Percentiles rank a stretch among this genome's conserved stretches.
phyloP scores from a whole-genome alignment of 805 yeast genomes.

The Geotrichum ghanense region DNA sequence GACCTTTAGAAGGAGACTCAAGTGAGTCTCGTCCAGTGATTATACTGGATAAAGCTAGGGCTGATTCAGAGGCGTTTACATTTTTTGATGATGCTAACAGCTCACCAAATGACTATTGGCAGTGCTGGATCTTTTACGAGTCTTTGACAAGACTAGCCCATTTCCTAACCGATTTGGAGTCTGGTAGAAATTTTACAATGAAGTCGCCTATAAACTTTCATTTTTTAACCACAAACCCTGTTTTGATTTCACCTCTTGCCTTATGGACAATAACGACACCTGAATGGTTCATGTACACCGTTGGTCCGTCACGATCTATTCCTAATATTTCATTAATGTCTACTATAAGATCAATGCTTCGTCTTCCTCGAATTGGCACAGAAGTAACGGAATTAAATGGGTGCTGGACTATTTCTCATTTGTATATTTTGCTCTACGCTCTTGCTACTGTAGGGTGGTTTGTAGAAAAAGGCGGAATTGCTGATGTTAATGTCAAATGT shows the following conservation, averaged over 20 bases:
- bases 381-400: neutral
- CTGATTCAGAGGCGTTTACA: neutral
- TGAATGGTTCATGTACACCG: conserved; percentile 18
- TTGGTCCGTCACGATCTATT: conserved; percentile 17
- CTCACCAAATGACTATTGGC: too few species aligned
- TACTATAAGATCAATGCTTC: conserved; percentile 21
- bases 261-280: conserved; percentile 20
- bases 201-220: neutral
- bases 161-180: conserved; percentile 10
- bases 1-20: too few species aligned
- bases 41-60: neutral
- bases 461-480: neutral
- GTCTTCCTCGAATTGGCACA: conserved; percentile 19
- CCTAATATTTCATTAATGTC: conserved; percentile 21
- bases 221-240: conserved; percentile 18
- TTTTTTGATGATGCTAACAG: too few species aligned
- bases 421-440: neutral
- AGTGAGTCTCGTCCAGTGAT: neutral
- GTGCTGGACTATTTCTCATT: neutral
- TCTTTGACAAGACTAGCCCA: conserved; percentile 27
- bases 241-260: conserved; percentile 20
- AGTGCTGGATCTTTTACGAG: conserved; percentile 36
- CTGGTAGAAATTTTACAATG: neutral
- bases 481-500: neutral
- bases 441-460: neutral